Evolutionary conservation across 805 yeast species (phyloP), one percentile per base, ranked within the genome.

Genomic region (Blastobotrys muscicola): DNA sequence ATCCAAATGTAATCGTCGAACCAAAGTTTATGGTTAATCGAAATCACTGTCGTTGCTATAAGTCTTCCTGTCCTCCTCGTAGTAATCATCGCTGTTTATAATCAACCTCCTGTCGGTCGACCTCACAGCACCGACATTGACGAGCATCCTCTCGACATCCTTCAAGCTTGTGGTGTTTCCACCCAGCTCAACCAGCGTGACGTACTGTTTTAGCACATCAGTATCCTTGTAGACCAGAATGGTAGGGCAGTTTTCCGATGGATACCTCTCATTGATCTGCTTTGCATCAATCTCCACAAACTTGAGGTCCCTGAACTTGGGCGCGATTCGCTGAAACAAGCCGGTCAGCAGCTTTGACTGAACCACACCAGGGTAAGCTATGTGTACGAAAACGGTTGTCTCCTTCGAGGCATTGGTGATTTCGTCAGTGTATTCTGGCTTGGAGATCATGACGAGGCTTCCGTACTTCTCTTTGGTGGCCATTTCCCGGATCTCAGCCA

Each of bases 221-320:
- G 81, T 82, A 44, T 85, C 76, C 56, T 76, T 75, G 62, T 92
- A 92, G 0, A 92, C 75, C 41, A 92, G 70, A 6, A 92, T 66
- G 0, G 98, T 92, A 2, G 99, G 99, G 54, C 95, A 83, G 67
- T 85, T 89, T 29, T 73, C 60, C 20, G 85, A 90, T 1, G 98
- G 97, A 61, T 89, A 92, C 57, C 81, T 80, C 56, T 90, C 97
- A 50, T 89, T 82, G 42, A 97, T 95, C 61, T 96, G 78, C 46
- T 76, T 72, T 16, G 85, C 95, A n/a, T 84, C 81, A 39, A 92
- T 92, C 53, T 92, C 96, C 36, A 86, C 90, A 58, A 92, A 84
- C 62, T 92, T 92, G 53, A 90, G 64, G 56, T 92, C 95, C 15
- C 76, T 74, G 59, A 76, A 90, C 55, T 76, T 81, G 1, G 64